Percentiles rank a stretch among this genome's conserved stretches.
These are phyloP conservation scores for Monilinia fructigena DNA, from an alignment of 2,329 filamentous ascomycete genomes.

Conservation along the genomic window DNA sequence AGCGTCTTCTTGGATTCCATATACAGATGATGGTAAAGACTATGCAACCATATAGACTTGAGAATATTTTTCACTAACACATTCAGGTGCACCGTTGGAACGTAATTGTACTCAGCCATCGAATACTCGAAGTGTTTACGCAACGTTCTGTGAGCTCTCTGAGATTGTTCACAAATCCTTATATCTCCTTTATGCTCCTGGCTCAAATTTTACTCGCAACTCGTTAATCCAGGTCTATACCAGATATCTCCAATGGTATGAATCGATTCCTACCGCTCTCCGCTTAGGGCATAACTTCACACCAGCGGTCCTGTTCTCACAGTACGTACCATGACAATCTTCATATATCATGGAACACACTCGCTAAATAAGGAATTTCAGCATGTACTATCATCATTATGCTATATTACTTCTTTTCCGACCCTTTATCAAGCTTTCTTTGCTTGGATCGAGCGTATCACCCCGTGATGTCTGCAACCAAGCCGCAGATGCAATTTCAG, in stretches of 20 bases:
- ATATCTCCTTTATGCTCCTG: conserved; percentile 66
- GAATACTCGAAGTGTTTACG: conserved; percentile 66
- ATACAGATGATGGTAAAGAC: conserved; percentile 38
- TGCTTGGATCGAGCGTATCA: conserved; percentile 34
- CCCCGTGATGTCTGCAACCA: conserved; percentile 39
- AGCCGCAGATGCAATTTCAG: conserved; percentile 41
- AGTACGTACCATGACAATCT: conserved; percentile 53
- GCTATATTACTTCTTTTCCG: conserved; percentile 72
- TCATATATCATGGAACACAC: too few relatives aligned
- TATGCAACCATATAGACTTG: neutral
- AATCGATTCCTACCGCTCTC: conserved; percentile 62
- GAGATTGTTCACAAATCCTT: conserved; percentile 66
- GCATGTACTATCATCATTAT: conserved; percentile 71
- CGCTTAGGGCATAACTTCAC: conserved; percentile 67
- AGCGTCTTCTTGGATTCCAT: conserved; percentile 51
- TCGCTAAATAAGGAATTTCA: conserved; percentile 36
- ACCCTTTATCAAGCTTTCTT: conserved; percentile 49
- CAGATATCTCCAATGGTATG: conserved; percentile 71
- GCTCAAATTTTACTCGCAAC: conserved; percentile 61
- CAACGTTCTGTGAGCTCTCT: conserved; percentile 68
- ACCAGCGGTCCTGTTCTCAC: conserved; percentile 69
- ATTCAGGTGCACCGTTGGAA: conserved; percentile 48
- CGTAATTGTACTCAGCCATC: conserved; percentile 61
- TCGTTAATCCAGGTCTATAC: conserved; percentile 64
- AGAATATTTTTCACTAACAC: neutral